Evolutionary conservation across 768 basidiomycete species (phyloP).

Genomic region (Candolleomyces aberdarensis): DNA sequence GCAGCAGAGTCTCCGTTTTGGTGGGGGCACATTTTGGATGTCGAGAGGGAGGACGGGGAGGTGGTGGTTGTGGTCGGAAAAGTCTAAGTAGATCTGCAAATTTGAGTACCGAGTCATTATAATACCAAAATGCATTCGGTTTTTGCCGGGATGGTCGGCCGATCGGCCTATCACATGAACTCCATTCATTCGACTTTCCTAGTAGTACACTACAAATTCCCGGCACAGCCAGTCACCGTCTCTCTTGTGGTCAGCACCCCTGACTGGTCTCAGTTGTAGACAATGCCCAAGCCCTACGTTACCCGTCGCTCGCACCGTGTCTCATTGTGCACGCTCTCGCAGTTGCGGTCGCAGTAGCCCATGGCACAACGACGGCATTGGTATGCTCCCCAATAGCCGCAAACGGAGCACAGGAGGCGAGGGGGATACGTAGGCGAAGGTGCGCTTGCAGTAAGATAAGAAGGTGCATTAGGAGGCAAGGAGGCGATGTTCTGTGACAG

Average conservation of each 20-base stretch:
- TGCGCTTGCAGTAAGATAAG: conserved; percentile 68
- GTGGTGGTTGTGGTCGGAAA: conserved; percentile 13
- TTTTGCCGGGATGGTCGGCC: conserved; percentile 9
- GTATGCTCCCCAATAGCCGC: conserved; percentile 81
- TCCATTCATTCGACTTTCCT: no score
- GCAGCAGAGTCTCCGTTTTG: conserved; percentile 47
- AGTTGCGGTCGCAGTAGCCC: conserved; percentile 72
- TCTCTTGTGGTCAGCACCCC: background rate
- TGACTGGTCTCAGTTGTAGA: background rate
- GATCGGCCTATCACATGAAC: background rate
- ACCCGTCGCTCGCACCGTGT: conserved; percentile 78
- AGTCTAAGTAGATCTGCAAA: conserved; percentile 4
- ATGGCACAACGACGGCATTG: conserved; percentile 75
- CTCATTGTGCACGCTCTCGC: conserved; percentile 72
- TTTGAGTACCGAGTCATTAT: conserved; percentile 3
- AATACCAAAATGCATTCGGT: background rate
- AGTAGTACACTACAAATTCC: background rate
- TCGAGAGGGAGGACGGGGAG: conserved; percentile 5
- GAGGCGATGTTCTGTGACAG: conserved; percentile 51
- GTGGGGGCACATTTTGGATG: conserved; percentile 60
- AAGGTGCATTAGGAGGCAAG: conserved; percentile 51
- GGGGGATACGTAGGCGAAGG: conserved; percentile 62
- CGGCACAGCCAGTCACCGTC: background rate
- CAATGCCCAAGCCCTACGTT: conserved; percentile 29
- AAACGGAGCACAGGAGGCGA: conserved; percentile 77